phyloP scores from a whole-genome alignment of 345 rosid species.

The Citrus reticulata region DNA sequence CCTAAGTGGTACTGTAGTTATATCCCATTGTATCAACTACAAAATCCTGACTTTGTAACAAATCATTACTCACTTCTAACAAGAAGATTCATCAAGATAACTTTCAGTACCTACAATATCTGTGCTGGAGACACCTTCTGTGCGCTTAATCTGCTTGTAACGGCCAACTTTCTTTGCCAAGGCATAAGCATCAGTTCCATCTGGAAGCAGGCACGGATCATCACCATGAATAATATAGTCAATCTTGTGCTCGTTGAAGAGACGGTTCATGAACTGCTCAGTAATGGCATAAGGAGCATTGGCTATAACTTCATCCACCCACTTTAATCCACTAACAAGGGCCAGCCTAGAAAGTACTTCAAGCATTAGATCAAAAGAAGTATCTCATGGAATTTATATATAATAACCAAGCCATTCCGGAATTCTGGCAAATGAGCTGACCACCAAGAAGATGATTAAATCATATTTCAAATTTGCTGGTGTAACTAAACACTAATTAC shows the following conservation, averaged over 20 bases:
- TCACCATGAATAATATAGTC: slow-evolving; percentile 94
- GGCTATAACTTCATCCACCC: slow-evolving; percentile 95
- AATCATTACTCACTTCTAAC: neutral
- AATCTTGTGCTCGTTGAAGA: slow-evolving; percentile 79
- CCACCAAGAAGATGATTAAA: neutral
- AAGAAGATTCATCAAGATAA: slow-evolving; percentile 13
- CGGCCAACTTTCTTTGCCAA: slow-evolving; percentile 84
- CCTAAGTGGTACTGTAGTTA: neutral
- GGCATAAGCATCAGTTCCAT: slow-evolving; percentile 96
- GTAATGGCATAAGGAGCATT: slow-evolving; percentile 91
- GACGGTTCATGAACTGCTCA: slow-evolving; percentile 75
- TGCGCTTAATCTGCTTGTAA: slow-evolving; percentile 95
- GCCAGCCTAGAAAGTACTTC: slow-evolving; percentile 50
- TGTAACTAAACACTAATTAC: too few relatives aligned
- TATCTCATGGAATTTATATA: neutral
- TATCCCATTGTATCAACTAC: neutral
- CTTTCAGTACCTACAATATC: slow-evolving; percentile 84
- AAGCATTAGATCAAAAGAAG: slow-evolving; percentile 16
- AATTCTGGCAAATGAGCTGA: neutral
- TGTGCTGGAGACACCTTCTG: slow-evolving; percentile 98
- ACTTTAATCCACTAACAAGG: slow-evolving; percentile 86
- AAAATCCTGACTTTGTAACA: neutral
- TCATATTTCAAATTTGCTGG: too few relatives aligned
- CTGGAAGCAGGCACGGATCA: slow-evolving; percentile 93
- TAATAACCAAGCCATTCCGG: neutral